phyloP scores from a whole-genome alignment of 75 land plant species.

The Adiantum capillusveneris region DNA sequence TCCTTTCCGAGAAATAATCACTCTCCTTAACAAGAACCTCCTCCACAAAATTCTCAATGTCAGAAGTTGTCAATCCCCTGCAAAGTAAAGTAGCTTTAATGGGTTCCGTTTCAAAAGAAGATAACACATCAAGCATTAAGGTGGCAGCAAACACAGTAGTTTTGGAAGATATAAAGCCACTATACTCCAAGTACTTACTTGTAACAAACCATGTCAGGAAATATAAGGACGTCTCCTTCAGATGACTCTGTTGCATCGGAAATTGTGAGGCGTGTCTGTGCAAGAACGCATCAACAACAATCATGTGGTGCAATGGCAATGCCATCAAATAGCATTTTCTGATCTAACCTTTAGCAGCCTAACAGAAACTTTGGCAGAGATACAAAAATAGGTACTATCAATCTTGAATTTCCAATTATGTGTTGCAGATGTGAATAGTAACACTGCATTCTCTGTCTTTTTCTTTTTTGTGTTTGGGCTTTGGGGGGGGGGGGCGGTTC shows the following conservation, averaged over 20 bases:
- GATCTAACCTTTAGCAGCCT: too few relatives aligned
- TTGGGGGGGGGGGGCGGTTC: too few relatives aligned
- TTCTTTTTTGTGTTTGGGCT: too few relatives aligned
- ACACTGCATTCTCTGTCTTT: too few relatives aligned
- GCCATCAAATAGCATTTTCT: too few relatives aligned
- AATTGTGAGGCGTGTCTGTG: constrained; percentile 84
- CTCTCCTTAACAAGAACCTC: constrained; percentile 77
- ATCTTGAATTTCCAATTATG: too few relatives aligned
- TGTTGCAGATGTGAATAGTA: too few relatives aligned
- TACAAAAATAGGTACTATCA: too few relatives aligned
- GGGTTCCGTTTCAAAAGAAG: too few relatives aligned
- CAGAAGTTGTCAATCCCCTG: constrained; percentile 84
- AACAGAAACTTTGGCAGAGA: too few relatives aligned
- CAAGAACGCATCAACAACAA: neutral
- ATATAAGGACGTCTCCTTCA: constrained; percentile 86
- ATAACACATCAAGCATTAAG: constrained; percentile 3
- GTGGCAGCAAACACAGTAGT: neutral
- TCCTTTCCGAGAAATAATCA: constrained; percentile 58
- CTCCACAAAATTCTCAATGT: constrained; percentile 88
- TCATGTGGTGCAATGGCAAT: too few relatives aligned
- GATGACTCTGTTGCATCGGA: constrained; percentile 86
- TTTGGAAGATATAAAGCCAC: neutral
- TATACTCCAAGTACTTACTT: constrained; percentile 37
- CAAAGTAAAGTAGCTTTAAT: too few relatives aligned
- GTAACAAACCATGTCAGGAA: constrained; percentile 94